phyloP scores from a whole-genome alignment of 1,284 basidiomycete species.

The Fistulinella staudtii region DNA sequence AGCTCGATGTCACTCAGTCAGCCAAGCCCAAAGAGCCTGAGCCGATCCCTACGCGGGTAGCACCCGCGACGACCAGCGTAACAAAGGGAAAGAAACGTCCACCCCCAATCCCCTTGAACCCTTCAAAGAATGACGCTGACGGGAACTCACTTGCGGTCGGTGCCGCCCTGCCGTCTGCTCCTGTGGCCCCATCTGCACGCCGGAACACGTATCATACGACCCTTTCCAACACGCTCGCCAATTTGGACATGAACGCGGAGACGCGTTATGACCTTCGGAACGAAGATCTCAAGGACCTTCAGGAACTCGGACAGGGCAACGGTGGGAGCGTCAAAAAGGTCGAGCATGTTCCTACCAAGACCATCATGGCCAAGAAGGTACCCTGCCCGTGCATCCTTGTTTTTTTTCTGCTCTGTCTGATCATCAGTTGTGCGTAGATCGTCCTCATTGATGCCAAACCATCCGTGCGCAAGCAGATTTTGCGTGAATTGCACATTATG shows the following conservation, averaged over 20 bases:
- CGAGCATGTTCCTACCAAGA: constrained; percentile 86
- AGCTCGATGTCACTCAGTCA: constrained; percentile 53
- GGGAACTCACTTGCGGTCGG: constrained; percentile 37
- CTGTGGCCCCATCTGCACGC: constrained; percentile 40
- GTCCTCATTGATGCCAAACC: constrained; percentile 98
- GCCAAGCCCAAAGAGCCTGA: constrained; percentile 39
- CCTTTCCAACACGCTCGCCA: constrained; percentile 70
- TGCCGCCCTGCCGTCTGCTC: constrained; percentile 39
- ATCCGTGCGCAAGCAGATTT: constrained; percentile 95
- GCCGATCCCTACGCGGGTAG: constrained; percentile 36
- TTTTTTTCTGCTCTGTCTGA: background rate
- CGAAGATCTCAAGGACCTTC: constrained; percentile 79
- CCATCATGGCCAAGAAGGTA: constrained; percentile 95
- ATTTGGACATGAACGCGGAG: constrained; percentile 70
- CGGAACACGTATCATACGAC: constrained; percentile 68
- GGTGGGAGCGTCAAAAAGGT: constrained; percentile 96
- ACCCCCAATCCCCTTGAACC: constrained; percentile 55
- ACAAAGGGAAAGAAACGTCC: constrained; percentile 54
- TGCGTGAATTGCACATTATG: constrained; percentile 98
- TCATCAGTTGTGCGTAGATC: constrained; percentile 53
- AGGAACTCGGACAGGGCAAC: constrained; percentile 94
- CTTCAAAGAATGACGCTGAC: constrained; percentile 41
- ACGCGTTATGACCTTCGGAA: constrained; percentile 74
- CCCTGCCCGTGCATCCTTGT: constrained; percentile 22
- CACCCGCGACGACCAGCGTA: constrained; percentile 31